A percentile compares a stretch with the other conserved stretches of the same genome.
Evolutionary conservation across 1,284 basidiomycete species (phyloP).

Genomic region (Boletus mariae): DNA sequence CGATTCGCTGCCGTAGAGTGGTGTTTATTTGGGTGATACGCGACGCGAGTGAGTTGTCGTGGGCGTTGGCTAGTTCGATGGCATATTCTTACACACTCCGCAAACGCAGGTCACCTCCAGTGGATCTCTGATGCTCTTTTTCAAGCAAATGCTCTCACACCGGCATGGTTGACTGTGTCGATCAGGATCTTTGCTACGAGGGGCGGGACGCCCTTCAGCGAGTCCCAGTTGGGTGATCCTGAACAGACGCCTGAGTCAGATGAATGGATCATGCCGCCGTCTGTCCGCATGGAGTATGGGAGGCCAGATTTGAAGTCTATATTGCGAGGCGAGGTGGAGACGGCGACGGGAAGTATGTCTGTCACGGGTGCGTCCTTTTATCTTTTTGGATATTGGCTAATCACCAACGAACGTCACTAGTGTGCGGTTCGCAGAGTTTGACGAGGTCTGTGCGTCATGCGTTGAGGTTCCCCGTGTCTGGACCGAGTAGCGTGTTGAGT

Average conservation of each 20-base stretch:
- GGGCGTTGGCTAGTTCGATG: background rate
- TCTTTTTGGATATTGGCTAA: background rate
- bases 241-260: slow-evolving; percentile 6
- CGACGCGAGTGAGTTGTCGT: slow-evolving; percentile 30
- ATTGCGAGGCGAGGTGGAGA: slow-evolving; percentile 20
- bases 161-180: slow-evolving; percentile 28
- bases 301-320: slow-evolving; percentile 22
- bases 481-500: slow-evolving; percentile 34
- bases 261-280: slow-evolving; percentile 6
- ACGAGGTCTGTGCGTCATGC: slow-evolving; percentile 38
- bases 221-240: slow-evolving; percentile 5
- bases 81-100: background rate
- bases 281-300: slow-evolving; percentile 17
- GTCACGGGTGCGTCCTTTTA: slow-evolving; percentile 24
- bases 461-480: slow-evolving; percentile 37
- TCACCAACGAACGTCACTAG: slow-evolving; percentile 24
- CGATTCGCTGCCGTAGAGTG: slow-evolving; percentile 26
- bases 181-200: slow-evolving; percentile 35
- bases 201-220: slow-evolving; percentile 7
- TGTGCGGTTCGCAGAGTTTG: slow-evolving; percentile 46
- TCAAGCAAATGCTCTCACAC: slow-evolving; percentile 21
- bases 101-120: slow-evolving; percentile 23
- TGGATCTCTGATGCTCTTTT: slow-evolving; percentile 36
- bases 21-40: slow-evolving; percentile 41
- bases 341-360: slow-evolving; percentile 24